These are phyloP conservation scores for Lactarius akahatsu DNA, from an alignment of 768 basidiomycete species.

Conservation along the genomic window DNA sequence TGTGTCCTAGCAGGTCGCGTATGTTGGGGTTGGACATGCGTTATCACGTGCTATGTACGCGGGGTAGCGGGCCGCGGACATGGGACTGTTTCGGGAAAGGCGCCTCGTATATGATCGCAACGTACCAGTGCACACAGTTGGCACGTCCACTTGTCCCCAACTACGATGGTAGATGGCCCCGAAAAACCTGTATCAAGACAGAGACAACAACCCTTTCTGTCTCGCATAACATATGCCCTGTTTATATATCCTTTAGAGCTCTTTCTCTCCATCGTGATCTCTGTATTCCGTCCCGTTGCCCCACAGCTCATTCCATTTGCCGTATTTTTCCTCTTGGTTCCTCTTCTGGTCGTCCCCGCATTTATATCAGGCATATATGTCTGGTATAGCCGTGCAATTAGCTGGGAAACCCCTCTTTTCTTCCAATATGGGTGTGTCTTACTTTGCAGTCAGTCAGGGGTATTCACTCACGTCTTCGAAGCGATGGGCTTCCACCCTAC, in stretches of 20 bases:
- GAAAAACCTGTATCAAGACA: slow-evolving; percentile 16
- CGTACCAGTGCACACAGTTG: too few relatives aligned
- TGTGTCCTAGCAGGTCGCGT: slow-evolving; percentile 48
- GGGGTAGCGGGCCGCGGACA: too few relatives aligned
- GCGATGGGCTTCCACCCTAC: slow-evolving; percentile 65
- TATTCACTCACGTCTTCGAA: slow-evolving; percentile 33
- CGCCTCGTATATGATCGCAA: not conserved
- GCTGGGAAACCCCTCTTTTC: slow-evolving; percentile 67
- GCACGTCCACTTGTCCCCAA: not conserved
- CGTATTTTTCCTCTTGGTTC: slow-evolving; percentile 61
- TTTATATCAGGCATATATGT: slow-evolving; percentile 68
- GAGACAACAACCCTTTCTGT: slow-evolving; percentile 11
- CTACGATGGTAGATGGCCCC: slow-evolving; percentile 23
- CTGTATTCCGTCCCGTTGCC: slow-evolving; percentile 47
- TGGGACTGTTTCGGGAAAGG: not conserved
- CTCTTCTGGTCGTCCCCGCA: slow-evolving; percentile 60
- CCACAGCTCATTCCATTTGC: slow-evolving; percentile 65
- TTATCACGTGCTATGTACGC: slow-evolving; percentile 12
- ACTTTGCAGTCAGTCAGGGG: not conserved
- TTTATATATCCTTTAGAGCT: slow-evolving; percentile 31
- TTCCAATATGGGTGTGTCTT: slow-evolving; percentile 76
- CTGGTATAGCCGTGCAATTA: slow-evolving; percentile 67
- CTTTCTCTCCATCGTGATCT: slow-evolving; percentile 31
- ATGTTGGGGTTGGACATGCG: not conserved
- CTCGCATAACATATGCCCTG: slow-evolving; percentile 8